Evolutionary conservation across 768 basidiomycete species (phyloP).

Genomic region (Podaxis sp.): DNA sequence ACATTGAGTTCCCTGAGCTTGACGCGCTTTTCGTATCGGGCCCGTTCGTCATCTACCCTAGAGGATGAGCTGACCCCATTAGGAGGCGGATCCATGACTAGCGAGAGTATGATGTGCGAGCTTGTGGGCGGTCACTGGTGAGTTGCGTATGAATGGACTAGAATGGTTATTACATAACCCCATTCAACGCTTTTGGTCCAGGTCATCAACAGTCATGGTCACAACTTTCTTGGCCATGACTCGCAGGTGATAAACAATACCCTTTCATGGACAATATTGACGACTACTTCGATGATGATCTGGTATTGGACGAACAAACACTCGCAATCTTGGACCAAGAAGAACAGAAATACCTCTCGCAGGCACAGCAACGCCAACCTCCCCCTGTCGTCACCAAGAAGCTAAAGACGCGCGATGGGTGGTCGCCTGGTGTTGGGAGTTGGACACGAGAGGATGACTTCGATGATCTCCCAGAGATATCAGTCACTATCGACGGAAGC

Average conservation of each 20-base stretch:
- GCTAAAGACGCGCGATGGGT: constrained; percentile 48
- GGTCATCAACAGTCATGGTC: not conserved
- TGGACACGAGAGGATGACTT: constrained; percentile 27
- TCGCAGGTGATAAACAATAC: not conserved
- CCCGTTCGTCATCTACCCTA: constrained; percentile 42
- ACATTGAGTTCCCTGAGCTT: constrained; percentile 59
- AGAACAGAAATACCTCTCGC: constrained; percentile 41
- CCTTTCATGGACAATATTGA: constrained; percentile 59
- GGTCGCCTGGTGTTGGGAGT: constrained; percentile 33
- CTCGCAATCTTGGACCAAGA: constrained; percentile 60
- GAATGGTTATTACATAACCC: constrained; percentile 9
- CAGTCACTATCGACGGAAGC: constrained; percentile 43
- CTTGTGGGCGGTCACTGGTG: not conserved
- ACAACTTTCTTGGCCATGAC: not conserved
- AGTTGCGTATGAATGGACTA: not conserved
- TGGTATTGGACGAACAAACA: constrained; percentile 60
- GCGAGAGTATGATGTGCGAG: not conserved
- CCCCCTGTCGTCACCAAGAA: constrained; percentile 49
- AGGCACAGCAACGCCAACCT: constrained; percentile 19
- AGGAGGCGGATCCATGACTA: constrained; percentile 29
- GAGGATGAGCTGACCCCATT: constrained; percentile 23
- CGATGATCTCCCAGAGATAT: constrained; percentile 58
- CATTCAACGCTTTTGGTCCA: not conserved
- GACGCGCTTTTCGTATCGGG: constrained; percentile 53
- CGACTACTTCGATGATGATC: constrained; percentile 61